Base-by-base conservation (phyloP, 2,329 filamentous ascomycete genomes). In the Fusarium citri region DNA sequence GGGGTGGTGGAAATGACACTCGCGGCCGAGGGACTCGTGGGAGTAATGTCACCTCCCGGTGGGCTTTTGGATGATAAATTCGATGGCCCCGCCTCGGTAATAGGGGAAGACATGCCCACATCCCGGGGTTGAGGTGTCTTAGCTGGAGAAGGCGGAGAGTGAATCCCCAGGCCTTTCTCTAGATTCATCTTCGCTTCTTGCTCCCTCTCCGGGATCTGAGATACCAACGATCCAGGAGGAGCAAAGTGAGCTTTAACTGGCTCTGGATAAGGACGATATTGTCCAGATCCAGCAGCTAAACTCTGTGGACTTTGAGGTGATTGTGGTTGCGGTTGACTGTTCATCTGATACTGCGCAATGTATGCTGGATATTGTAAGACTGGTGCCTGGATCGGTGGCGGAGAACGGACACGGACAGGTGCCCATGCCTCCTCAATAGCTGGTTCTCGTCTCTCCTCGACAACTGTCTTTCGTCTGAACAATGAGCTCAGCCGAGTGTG, bases 301-400 rank as follows among this genome's bases (percentile, higher is more conserved):
- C 14, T 42, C 12, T 28, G 49, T 25, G 31, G 26, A 11, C 26
- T 23, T 53, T 11, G 23, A 18, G 15, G 49, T 3, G 49, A 26
- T 3, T 42, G 49, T 18, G 31, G 18, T 3, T 42, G 49, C 14
- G 31, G 18, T n/a, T 41, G 34, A 8, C 31, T 41, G 25, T 28
- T 53, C n/a, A 53, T 26, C 23, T 53, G 49, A 22, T 53, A 53
- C 14, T 53, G 31, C 14, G 49, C 49, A n/a, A 53, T 53, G 8
- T 53, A 53, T 6, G 49, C 10, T 12, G 49, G 49, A 53, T 53
- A 53, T 5, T 53, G 30, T 26, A 25, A 11, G 10, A 53, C 49
- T 53, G 49, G 23, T 42, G 49, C 49, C 34, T 42, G 49, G 34
- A 42, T 22, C 5, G 49, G 23, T 16, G 31, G 34, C 6, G 34